phyloP scores from a whole-genome alignment of 2,329 filamentous ascomycete species.

The Colletotrichum chrysophilum region DNA sequence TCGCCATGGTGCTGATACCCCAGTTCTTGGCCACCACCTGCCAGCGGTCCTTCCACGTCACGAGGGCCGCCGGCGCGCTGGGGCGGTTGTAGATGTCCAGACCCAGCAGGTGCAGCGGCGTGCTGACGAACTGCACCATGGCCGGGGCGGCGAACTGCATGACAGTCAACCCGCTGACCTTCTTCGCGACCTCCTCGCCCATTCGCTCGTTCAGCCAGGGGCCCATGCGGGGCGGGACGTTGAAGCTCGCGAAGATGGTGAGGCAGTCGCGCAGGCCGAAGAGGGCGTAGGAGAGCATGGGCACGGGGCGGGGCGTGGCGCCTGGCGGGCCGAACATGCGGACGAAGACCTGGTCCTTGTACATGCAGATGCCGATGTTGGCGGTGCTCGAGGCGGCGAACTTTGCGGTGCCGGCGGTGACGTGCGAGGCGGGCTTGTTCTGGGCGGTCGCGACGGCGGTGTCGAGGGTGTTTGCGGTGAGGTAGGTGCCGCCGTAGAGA shows the following conservation, averaged over 20 bases:
- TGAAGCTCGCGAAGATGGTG: constrained; percentile 93
- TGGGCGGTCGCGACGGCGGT: constrained; percentile 72
- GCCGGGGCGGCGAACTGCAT: constrained; percentile 86
- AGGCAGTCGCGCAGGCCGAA: constrained; percentile 85
- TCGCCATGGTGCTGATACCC: constrained; percentile 72
- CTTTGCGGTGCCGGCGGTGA: constrained; percentile 79
- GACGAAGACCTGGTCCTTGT: constrained; percentile 89
- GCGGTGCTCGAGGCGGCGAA: constrained; percentile 81
- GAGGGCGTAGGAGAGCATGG: constrained; percentile 73
- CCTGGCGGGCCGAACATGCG: constrained; percentile 75
- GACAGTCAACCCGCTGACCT: constrained; percentile 60
- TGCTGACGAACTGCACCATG: constrained; percentile 77
- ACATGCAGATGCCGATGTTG: constrained; percentile 85
- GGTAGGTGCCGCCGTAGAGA: constrained; percentile 88
- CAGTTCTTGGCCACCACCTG: constrained; percentile 76
- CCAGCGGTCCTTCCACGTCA: constrained; percentile 65
- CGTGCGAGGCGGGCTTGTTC: constrained; percentile 60
- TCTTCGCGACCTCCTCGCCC: constrained; percentile 54
- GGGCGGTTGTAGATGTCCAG: constrained; percentile 85
- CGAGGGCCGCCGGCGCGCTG: constrained; percentile 32
- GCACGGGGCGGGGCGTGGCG: constrained; percentile 60
- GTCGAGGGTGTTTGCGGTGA: constrained; percentile 87
- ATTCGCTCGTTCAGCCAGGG: constrained; percentile 66
- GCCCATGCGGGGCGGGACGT: constrained; percentile 80
- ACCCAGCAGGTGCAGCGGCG: constrained; percentile 84